Evolutionary conservation across 2,329 filamentous ascomycete species (phyloP).

Genomic region (Exophiala alcalophila): DNA sequence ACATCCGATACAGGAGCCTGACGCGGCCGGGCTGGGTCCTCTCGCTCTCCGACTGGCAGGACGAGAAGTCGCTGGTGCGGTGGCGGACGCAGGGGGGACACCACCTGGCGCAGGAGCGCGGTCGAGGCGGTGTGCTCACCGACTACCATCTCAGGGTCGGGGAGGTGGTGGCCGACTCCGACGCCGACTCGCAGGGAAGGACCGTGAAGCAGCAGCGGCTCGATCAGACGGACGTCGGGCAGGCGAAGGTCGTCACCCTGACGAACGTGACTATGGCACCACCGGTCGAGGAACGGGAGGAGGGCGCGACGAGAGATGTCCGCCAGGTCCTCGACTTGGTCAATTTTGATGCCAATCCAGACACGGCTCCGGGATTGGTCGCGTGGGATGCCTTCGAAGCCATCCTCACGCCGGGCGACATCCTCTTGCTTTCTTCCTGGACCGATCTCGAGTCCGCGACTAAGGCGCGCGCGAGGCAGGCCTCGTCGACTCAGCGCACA

Average conservation of each 20-base stretch:
- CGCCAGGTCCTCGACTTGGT: background rate
- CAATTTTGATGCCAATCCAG: background rate
- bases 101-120: constrained; percentile 4
- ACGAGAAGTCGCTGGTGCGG: constrained; percentile 10
- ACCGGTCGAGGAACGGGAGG: background rate
- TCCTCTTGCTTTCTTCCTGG: constrained; percentile 6
- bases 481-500: background rate
- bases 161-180: background rate
- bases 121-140: background rate
- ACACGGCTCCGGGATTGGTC: background rate
- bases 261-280: background rate
- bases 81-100: constrained; percentile 8
- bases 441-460: background rate
- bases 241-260: constrained; percentile 6
- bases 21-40: constrained; percentile 9
- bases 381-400: constrained; percentile 11
- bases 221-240: constrained; percentile 6
- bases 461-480: background rate
- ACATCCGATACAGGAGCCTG: constrained; percentile 7
- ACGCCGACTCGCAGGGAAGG: too few species aligned
- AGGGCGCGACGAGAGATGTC: background rate
- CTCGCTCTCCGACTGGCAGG: constrained; percentile 8
- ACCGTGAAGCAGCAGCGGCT: background rate
- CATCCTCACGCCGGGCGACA: constrained; percentile 9
- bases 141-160: constrained; percentile 11